Evolutionary conservation across 495 filamentous ascomycete genomes (phyloP).

Genomic region (Lindgomyces ingoldianus): DNA sequence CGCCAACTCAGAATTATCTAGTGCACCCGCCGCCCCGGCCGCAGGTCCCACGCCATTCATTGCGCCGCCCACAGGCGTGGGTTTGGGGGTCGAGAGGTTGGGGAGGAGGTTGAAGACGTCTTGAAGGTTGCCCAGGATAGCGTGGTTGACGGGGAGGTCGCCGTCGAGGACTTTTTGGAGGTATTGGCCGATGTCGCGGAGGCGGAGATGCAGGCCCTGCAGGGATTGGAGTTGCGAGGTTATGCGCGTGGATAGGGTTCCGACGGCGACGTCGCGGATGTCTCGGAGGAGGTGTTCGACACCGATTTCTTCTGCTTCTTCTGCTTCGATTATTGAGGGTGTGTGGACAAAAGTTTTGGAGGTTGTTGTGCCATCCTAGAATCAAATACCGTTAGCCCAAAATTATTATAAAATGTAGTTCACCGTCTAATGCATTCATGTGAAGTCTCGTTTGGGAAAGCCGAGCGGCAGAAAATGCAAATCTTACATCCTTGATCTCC

Average conservation of each 20-base stretch:
- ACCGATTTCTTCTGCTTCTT: constrained; percentile 98
- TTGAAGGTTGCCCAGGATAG: constrained; percentile 95
- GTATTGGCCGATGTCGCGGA: constrained; percentile 93
- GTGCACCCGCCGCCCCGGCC: constrained; percentile 50
- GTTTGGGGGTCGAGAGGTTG: constrained; percentile 84
- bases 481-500: constrained; percentile 97
- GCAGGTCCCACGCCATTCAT: constrained; percentile 45
- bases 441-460: neutral
- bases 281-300: constrained; percentile 97
- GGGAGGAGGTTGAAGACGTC: constrained; percentile 99
- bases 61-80: constrained; percentile 38
- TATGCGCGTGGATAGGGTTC: constrained; percentile 95
- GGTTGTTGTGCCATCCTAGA: constrained; percentile 93
- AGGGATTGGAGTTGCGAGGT: constrained; percentile 97
- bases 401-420: no score
- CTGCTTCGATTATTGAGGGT: constrained; percentile 97
- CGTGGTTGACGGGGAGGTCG: constrained; percentile 93
- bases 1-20: constrained; percentile 78
- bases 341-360: constrained; percentile 98
- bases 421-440: no score
- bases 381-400: neutral
- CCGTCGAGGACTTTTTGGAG: constrained; percentile 93
- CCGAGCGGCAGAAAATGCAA: neutral
- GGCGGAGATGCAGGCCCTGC: constrained; percentile 90
- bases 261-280: constrained; percentile 96